Percentiles rank a stretch among this genome's conserved stretches.
Evolutionary conservation across 164 flowering plant genomes (phyloP).

Genomic region (Amborella trichopoda): DNA sequence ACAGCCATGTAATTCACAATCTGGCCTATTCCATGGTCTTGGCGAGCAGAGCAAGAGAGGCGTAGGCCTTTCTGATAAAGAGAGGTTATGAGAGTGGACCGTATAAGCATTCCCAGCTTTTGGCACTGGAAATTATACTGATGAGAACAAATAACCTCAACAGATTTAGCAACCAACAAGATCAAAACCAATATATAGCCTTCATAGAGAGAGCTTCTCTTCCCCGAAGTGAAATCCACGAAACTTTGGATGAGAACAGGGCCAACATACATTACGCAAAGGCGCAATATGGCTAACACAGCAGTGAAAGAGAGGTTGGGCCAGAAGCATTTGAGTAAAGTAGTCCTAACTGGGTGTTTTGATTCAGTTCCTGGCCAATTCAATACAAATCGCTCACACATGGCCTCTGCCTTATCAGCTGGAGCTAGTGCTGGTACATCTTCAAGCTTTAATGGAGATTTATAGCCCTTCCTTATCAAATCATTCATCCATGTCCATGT

Average conservation of each 20-base stretch:
- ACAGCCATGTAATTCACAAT: conserved; percentile 98
- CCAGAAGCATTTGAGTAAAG: conserved; percentile 84
- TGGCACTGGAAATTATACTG: conserved; percentile 79
- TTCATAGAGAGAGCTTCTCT: conserved; percentile 48
- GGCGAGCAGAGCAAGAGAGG: conserved; percentile 75
- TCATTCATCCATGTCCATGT: conserved; percentile 89
- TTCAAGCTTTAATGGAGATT: conserved; percentile 46
- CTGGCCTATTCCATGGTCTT: conserved; percentile 85
- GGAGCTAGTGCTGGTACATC: conserved; percentile 75
- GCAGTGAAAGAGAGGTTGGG: conserved; percentile 60
- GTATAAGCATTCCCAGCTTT: conserved; percentile 77
- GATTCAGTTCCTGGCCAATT: conserved; percentile 70
- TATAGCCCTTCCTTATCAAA: conserved; percentile 61
- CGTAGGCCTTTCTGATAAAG: conserved; percentile 80
- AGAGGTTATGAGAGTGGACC: conserved; percentile 65
- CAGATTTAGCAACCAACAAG: conserved; percentile 52
- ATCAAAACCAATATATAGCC: conserved; percentile 68
- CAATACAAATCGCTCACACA: conserved; percentile 47
- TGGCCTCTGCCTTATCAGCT: conserved; percentile 58
- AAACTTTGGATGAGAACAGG: conserved; percentile 73
- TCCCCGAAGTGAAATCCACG: conserved; percentile 71
- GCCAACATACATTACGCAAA: conserved; percentile 79
- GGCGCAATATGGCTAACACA: conserved; percentile 44
- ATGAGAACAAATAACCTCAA: conserved; percentile 64
- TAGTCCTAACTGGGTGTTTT: conserved; percentile 52